phyloP scores from a whole-genome alignment of 306 rosid genomes.

The Cicer judaicum region DNA sequence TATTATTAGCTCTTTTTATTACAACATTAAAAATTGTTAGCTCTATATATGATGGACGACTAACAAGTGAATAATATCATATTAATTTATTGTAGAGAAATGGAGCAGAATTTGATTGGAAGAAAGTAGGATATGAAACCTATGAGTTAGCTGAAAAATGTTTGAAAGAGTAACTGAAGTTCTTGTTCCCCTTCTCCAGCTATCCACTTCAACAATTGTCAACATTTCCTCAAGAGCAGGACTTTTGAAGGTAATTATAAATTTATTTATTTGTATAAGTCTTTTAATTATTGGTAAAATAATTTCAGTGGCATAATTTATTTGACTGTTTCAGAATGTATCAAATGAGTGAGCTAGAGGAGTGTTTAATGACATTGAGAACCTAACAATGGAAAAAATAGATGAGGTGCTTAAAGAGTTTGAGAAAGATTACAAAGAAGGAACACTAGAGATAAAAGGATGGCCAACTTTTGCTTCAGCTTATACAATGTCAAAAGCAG shows the following conservation, averaged over 20 bases:
- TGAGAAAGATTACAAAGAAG: conserved; percentile 50
- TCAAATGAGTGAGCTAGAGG: conserved; percentile 47
- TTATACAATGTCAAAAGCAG: conserved; percentile 53
- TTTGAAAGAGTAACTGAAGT: conserved; percentile 45
- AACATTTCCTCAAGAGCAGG: conserved; percentile 50
- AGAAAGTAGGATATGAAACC: conserved; percentile 38
- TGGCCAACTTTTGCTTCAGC: conserved; percentile 49
- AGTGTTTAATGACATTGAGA: conserved; percentile 40
- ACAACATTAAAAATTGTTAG: not conserved
- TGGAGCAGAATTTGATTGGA: conserved; percentile 38
- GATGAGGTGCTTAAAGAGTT: conserved; percentile 45
- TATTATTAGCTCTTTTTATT: too few relatives aligned
- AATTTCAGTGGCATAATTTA: not conserved
- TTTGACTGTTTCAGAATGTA: conserved; percentile 41
- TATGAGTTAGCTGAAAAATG: conserved; percentile 46
- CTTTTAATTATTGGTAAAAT: not conserved
- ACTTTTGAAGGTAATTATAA: conserved; percentile 32
- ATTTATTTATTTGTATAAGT: not conserved
- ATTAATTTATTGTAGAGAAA: conserved; percentile 42
- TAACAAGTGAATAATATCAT: not conserved
- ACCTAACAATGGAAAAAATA: conserved; percentile 43
- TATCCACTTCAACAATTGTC: conserved; percentile 50
- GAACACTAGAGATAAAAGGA: conserved; percentile 44
- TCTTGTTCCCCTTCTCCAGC: conserved; percentile 48
- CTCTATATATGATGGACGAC: conserved; percentile 6